phyloP scores from a whole-genome alignment of 805 yeast species.

The Zygoascus tannicola region DNA sequence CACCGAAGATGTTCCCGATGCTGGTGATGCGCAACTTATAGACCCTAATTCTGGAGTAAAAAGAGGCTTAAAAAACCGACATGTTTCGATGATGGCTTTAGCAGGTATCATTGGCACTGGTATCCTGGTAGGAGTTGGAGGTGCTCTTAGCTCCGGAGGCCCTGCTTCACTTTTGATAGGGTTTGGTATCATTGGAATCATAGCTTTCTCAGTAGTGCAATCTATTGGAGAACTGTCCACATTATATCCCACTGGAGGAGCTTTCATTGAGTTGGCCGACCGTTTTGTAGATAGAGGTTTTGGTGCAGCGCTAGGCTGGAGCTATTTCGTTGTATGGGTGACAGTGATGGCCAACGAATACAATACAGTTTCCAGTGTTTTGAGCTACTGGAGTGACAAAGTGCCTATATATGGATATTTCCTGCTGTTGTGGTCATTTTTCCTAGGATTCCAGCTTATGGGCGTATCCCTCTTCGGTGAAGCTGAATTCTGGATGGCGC shows the following conservation, averaged over 20 bases:
- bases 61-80: conserved; percentile 48
- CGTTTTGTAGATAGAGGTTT: conserved; percentile 40
- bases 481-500: conserved; percentile 51
- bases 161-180: conserved; percentile 44
- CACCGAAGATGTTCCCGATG: no score
- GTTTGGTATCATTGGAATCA: conserved; percentile 40
- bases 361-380: conserved; percentile 37
- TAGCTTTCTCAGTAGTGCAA: conserved; percentile 46
- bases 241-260: conserved; percentile 44
- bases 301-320: conserved; percentile 40
- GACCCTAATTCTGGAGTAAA: conserved; percentile 30
- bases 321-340: conserved; percentile 43
- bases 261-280: conserved; percentile 39
- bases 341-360: conserved; percentile 42
- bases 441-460: conserved; percentile 38
- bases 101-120: conserved; percentile 85
- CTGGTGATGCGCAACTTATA: neutral
- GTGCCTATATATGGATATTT: conserved; percentile 41
- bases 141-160: conserved; percentile 40
- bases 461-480: conserved; percentile 53
- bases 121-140: conserved; percentile 54
- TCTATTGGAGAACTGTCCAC: conserved; percentile 49
- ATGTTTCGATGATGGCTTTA: conserved; percentile 70
- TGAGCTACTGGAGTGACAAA: conserved; percentile 38
- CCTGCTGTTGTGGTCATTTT: conserved; percentile 43